Conservation (phyloP, 768 basidiomycete species). For the Lactarius akahatsu region DNA sequence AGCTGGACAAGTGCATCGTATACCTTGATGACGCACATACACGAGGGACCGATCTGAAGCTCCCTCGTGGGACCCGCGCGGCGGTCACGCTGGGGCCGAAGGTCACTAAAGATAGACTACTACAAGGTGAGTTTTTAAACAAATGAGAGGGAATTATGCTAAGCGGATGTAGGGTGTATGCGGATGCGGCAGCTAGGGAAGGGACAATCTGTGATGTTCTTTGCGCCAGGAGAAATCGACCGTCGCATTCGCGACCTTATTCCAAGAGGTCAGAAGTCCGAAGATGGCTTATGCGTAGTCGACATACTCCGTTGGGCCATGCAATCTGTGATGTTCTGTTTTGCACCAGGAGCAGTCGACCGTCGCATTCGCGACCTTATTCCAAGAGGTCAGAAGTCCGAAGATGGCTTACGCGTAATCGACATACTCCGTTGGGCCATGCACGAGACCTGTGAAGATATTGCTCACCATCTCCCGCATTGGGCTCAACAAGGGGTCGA, state of each 20-base stretch:
- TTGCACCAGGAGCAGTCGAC: no score
- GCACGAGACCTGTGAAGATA: conserved; percentile 19
- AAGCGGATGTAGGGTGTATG: conserved; percentile 11
- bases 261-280: not conserved
- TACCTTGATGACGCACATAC: conserved; percentile 56
- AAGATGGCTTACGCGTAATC: not conserved
- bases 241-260: conserved; percentile 9
- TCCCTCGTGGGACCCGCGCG: conserved; percentile 43
- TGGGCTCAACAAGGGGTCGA: conserved; percentile 14
- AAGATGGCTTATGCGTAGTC: no score
- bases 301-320: no score
- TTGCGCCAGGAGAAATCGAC: conserved; percentile 15
- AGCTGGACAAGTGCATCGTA: conserved; percentile 41
- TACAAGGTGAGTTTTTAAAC: no score
- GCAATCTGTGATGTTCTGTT: no score
- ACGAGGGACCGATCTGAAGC: conserved; percentile 52
- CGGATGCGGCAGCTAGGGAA: conserved; percentile 14
- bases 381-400: no score
- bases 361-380: no score
- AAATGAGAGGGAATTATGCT: not conserved
- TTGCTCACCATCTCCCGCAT: conserved; percentile 7
- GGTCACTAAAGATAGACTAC: conserved; percentile 25
- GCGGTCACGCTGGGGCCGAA: conserved; percentile 48
- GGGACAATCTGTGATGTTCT: conserved; percentile 14
- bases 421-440: conserved; percentile 19